Evolutionary conservation across 2,329 filamentous ascomycete genomes (phyloP).

Genomic region (Fusarium irregulare): DNA sequence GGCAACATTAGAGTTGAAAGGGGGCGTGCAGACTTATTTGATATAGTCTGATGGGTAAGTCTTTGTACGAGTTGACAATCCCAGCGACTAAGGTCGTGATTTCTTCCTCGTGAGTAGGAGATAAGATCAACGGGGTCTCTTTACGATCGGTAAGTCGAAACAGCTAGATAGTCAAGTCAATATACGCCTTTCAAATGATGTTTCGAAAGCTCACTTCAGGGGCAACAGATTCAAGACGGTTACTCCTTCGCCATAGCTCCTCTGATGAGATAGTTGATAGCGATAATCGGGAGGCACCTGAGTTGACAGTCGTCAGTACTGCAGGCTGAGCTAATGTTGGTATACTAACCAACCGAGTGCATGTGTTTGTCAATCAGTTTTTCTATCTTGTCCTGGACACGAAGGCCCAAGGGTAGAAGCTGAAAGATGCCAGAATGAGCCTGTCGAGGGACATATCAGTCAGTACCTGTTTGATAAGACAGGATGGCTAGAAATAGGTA

Average conservation of each 20-base stretch:
- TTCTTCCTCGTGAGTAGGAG: constrained; percentile 96
- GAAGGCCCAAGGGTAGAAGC: constrained; percentile 84
- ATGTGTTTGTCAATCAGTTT: constrained; percentile 89
- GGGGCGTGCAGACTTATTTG: constrained; percentile 74
- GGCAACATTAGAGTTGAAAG: neutral
- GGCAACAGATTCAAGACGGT: constrained; percentile 77
- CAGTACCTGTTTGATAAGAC: neutral
- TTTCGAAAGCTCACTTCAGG: constrained; percentile 70
- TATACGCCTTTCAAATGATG: neutral
- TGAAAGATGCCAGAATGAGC: constrained; percentile 93
- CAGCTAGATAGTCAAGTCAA: constrained; percentile 70
- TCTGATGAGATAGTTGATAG: constrained; percentile 89
- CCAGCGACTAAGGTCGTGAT: constrained; percentile 84
- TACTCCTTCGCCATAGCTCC: constrained; percentile 83
- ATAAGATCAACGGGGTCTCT: constrained; percentile 77
- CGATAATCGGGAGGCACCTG: constrained; percentile 82
- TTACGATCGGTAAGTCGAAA: constrained; percentile 86
- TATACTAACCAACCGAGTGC: constrained; percentile 71
- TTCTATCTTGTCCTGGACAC: constrained; percentile 91
- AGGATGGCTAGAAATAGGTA: constrained; percentile 51
- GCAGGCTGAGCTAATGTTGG: neutral
- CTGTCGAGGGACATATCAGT: constrained; percentile 53
- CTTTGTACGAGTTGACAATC: constrained; percentile 83
- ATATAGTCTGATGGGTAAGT: constrained; percentile 86
- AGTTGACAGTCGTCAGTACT: constrained; percentile 26